Evolutionary conservation across 2,329 filamentous ascomycete genomes (phyloP), one percentile per base, ranked within the genome.

Genomic region (Pseudocercospora fijiensis): DNA sequence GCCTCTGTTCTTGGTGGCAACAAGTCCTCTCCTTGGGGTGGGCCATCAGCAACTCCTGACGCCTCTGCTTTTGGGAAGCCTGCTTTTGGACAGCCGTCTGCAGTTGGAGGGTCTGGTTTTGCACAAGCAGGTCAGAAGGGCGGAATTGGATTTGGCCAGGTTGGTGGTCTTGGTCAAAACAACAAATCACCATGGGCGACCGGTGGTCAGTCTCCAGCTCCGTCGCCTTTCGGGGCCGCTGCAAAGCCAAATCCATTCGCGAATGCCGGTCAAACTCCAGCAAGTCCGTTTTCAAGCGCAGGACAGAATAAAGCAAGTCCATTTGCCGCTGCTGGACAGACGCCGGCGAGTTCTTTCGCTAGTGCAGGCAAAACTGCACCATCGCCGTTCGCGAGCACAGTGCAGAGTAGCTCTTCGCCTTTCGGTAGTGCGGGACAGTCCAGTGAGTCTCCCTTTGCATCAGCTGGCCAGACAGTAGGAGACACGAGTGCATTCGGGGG

Each of bases 221-320:
- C 66, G 11, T 71, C 69, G 22, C 63, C 69, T 13, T 71, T 72
- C 60, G 69, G 58, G 30, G 57, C 30, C 58, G 58, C 65, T 45
- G 37, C 27, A n/a, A 56, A 56, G 28, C 27, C 53, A 7, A 56
- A 41, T 37, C 28, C 53, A 18, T 56, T 56, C n/a, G 52, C 52
- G 9, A 33, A 28, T 16, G 37, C 20, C 4, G 56, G 56, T 5
- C 56, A 60, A 22, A 60, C 60, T 53, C 20, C 58, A 28, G 30
- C 45, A 13, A 63, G 56, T 33, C 65, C 65, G 5, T 69, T 65
- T 16, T 62, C 37, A 9, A 49, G 37, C 24, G 57, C 77, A 59
- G 62, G 61, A 2, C 64, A 68, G 22, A 43, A 41, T 9, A 18
- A 18, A 24, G 24, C 51, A n/a, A 28, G 22, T n/a, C 56, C 56